Percentiles rank a stretch among this genome's conserved stretches.
phyloP scores from a whole-genome alignment of 768 basidiomycete genomes.

The Holtermannia corniformis region DNA sequence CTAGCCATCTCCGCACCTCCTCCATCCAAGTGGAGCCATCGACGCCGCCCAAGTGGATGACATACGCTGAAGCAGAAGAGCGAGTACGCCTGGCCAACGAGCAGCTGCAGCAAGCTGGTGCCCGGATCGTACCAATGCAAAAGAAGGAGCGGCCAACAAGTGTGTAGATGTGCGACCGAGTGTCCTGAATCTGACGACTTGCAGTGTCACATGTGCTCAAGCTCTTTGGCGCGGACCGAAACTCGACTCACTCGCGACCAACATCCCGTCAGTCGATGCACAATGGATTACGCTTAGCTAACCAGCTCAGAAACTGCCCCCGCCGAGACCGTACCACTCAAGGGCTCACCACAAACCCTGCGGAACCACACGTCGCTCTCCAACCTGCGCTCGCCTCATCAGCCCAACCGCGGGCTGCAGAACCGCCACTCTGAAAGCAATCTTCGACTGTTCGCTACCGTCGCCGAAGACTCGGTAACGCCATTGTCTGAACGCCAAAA shows the following conservation, averaged over 20 bases:
- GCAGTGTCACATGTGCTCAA: conserved; percentile 30
- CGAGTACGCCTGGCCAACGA: conserved; percentile 15
- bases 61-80: conserved; percentile 20
- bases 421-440: neutral
- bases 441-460: neutral
- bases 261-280: neutral
- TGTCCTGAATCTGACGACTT: neutral
- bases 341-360: conserved; percentile 9
- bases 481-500: conserved; percentile 8
- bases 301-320: conserved; percentile 13
- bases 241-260: neutral
- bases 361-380: conserved; percentile 3
- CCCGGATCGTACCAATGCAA: neutral
- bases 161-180: conserved; percentile 10
- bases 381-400: neutral
- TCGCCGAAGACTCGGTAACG: conserved; percentile 7
- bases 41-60: conserved; percentile 36
- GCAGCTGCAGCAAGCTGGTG: conserved; percentile 10
- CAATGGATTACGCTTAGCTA: neutral
- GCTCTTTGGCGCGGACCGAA: conserved; percentile 20
- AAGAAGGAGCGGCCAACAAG: conserved; percentile 32
- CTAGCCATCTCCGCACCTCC: conserved; percentile 22
- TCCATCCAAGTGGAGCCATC: conserved; percentile 32
- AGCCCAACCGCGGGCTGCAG: neutral
- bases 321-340: conserved; percentile 21